Conservation (phyloP, 2,329 filamentous ascomycete genomes). For the Aureobasidium melanogenum region DNA sequence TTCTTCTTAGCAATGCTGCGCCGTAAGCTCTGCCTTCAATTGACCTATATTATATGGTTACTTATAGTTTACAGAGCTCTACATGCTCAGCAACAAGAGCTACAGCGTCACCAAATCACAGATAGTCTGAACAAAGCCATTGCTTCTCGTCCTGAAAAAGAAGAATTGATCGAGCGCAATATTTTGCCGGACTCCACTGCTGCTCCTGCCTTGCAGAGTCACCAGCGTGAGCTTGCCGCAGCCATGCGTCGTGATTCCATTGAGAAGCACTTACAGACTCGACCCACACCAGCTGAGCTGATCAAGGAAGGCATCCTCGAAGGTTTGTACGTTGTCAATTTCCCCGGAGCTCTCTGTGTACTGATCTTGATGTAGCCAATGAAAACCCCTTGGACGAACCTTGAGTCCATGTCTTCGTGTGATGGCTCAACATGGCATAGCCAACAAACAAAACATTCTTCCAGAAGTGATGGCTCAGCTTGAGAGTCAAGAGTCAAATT, state of each 20-base stretch:
- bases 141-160: conserved; percentile 55
- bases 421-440: background rate
- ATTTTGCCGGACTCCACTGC: conserved; percentile 74
- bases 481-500: background rate
- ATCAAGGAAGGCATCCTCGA: conserved; percentile 72
- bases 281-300: conserved; percentile 67
- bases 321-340: conserved; percentile 12
- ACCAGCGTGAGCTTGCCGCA: conserved; percentile 76
- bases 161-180: conserved; percentile 76
- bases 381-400: background rate
- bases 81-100: conserved; percentile 52
- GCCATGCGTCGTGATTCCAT: conserved; percentile 81
- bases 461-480: background rate
- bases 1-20: conserved; percentile 57
- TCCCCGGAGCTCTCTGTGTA: background rate
- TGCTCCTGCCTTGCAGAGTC: conserved; percentile 68
- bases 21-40: conserved; percentile 40
- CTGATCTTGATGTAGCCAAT: background rate
- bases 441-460: background rate
- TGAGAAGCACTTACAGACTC: conserved; percentile 74
- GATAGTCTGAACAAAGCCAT: conserved; percentile 58
- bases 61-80: conserved; percentile 33
- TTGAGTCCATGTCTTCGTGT: too few relatives aligned
- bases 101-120: conserved; percentile 54
- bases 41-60: background rate